Evolutionary conservation across 306 rosid genomes (phyloP), one percentile per base, ranked within the genome.

Genomic region (Fragaria ananassa): DNA sequence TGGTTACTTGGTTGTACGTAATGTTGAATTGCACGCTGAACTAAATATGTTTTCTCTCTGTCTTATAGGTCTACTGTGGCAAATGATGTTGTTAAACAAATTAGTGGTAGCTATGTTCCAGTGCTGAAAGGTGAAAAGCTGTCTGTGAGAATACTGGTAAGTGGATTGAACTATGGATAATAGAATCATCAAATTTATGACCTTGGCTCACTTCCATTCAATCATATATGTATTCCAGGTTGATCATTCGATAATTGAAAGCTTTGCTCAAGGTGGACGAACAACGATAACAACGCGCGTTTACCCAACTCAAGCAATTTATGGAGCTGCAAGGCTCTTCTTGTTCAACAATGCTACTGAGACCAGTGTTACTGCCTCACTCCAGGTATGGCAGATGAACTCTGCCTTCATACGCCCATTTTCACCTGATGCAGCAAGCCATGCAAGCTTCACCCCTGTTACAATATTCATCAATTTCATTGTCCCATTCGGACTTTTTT

Each of bases 201-300:
- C 50, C 51, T 25, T 67, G 44, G 46, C 11, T 8, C 46, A 42
- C 41, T 37, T 42, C 12, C 0, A 35, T 73, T 29, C 4, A 17
- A 39, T 23, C 70, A 58, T 72, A 44, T 62, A 68, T 23, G 25
- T 46, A 45, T 74, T 76, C 19, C 53, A 93, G 98, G 93, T 91
- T 83, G 98, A 95, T 75, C 98, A 92, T 81, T 95, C 98, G 12
- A 82, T 89, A 12, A 86, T 95, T 34, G 98, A 95, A 85, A 92
- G 95, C 85, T 95, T 89, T 83, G 96, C 83, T 46, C 98, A 90
- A 89, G 97, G 96, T 51, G 98, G 98, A 82, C 88, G 98, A 80
- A 88, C 90, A 1, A 81, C 89, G 69, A 86, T 92, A 57, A 76
- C 98, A 61, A 85, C 95, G 0, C 21, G 98, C 25, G 95, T 92